Evolutionary conservation across 129 eudicot species (phyloP).

Genomic region (Flaveria linearis): DNA sequence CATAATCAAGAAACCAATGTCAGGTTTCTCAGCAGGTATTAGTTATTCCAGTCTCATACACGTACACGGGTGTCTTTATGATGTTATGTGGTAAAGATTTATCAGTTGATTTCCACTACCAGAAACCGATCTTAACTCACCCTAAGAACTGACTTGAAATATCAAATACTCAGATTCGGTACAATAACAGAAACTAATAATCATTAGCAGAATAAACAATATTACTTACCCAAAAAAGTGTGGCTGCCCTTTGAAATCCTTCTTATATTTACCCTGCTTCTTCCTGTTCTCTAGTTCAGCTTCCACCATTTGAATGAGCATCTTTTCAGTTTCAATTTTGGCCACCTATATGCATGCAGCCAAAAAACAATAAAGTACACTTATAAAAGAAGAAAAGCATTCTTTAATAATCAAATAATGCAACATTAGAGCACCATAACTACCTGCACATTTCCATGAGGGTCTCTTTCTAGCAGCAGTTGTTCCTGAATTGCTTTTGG

Average conservation of each 20-base stretch:
- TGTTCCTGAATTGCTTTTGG: slow-evolving; percentile 94
- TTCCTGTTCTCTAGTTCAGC: slow-evolving; percentile 68
- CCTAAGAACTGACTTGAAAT: background rate
- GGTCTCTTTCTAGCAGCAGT: slow-evolving; percentile 94
- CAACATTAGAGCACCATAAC: slow-evolving; percentile 15
- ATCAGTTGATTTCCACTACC: background rate
- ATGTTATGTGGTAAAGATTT: background rate
- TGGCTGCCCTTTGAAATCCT: slow-evolving; percentile 72
- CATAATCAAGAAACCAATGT: background rate
- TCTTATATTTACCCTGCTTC: slow-evolving; percentile 52
- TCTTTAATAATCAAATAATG: background rate
- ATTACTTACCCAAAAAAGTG: slow-evolving; percentile 90
- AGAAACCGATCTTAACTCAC: background rate
- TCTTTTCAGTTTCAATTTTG: slow-evolving; percentile 93
- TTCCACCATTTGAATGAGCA: slow-evolving; percentile 97
- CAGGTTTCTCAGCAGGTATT: background rate
- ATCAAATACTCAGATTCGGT: background rate
- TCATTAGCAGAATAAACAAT: too few species aligned
- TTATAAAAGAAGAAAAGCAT: background rate
- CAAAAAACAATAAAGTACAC: slow-evolving; percentile 13
- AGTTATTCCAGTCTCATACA: background rate
- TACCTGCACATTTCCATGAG: slow-evolving; percentile 99
- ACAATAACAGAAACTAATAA: too few species aligned
- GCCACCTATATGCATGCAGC: slow-evolving; percentile 58
- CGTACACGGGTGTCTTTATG: background rate